A percentile compares a stretch with the other conserved stretches of the same genome.
phyloP scores from a whole-genome alignment of 768 basidiomycete species.

The Collybiopsis luxurians region DNA sequence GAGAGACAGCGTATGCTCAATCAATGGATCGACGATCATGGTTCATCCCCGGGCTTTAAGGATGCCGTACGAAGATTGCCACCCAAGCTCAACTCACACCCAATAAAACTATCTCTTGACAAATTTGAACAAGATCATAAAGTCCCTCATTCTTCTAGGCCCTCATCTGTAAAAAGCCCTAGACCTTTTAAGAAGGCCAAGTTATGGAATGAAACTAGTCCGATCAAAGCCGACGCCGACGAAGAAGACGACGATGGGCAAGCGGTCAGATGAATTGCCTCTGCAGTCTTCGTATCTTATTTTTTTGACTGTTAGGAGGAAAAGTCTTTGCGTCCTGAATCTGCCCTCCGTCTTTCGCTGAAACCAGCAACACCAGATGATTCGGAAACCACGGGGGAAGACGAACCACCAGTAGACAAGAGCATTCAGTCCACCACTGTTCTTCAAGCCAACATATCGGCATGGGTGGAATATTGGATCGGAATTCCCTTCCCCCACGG shows the following conservation, averaged over 20 bases:
- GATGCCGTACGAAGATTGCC: constrained; percentile 2
- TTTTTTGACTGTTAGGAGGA: neutral
- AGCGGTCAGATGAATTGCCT: neutral
- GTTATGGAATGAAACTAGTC: neutral
- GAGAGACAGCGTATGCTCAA: constrained; percentile 5
- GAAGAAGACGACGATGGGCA: neutral
- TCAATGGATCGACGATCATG: constrained; percentile 6
- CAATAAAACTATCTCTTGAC: neutral
- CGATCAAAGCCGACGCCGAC: neutral
- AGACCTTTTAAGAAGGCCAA: constrained; percentile 1
- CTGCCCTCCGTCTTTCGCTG: constrained; percentile 7
- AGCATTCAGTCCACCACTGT: neutral
- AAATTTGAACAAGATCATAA: neutral
- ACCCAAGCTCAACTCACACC: neutral
- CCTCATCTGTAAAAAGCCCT: neutral
- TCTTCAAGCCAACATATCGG: constrained; percentile 1
- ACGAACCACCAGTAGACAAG: neutral
- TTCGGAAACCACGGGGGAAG: constrained; percentile 2
- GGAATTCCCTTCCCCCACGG: neutral
- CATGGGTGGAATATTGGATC: constrained; percentile 6
- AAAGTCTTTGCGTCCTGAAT: constrained; percentile 4
- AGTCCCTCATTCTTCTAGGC: neutral
- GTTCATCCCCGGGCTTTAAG: neutral
- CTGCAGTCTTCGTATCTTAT: neutral
- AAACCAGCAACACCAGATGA: constrained; percentile 4